Conservation (phyloP, 2,329 filamentous ascomycete genomes). For the Pyrenophora seminiperda region DNA sequence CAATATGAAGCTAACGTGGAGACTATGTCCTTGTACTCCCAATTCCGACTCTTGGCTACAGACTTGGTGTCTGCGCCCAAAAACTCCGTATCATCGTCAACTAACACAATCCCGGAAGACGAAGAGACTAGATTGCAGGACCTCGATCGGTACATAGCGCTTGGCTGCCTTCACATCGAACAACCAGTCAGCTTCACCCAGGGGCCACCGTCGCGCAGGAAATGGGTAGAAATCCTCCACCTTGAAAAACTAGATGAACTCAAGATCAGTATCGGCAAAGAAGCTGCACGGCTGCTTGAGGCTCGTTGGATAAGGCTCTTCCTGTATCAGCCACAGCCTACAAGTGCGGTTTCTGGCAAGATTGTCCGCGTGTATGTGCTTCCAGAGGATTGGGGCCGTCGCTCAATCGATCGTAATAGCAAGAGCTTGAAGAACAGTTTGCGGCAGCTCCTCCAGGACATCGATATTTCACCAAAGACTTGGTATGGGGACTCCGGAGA, state of each 20-base stretch:
- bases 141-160: slow-evolving; percentile 39
- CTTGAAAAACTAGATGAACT: slow-evolving; percentile 27
- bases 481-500: slow-evolving; percentile 59
- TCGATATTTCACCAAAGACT: slow-evolving; percentile 61
- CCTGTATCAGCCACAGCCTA: slow-evolving; percentile 9
- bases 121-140: slow-evolving; percentile 20
- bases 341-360: background rate
- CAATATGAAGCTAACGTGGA: background rate
- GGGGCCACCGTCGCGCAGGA: background rate
- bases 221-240: slow-evolving; percentile 36
- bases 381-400: slow-evolving; percentile 67
- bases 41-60: background rate
- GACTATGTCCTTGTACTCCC: background rate
- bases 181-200: background rate
- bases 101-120: background rate
- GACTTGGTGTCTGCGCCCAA: slow-evolving; percentile 18
- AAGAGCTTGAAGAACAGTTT: slow-evolving; percentile 54
- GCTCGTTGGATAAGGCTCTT: slow-evolving; percentile 46
- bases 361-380: slow-evolving; percentile 65
- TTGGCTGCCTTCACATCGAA: slow-evolving; percentile 43
- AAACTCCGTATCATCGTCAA: slow-evolving; percentile 15
- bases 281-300: slow-evolving; percentile 36
- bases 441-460: slow-evolving; percentile 53
- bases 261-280: slow-evolving; percentile 29
- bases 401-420: slow-evolving; percentile 58